Evolutionary conservation across 2,329 filamentous ascomycete genomes (phyloP).

Genomic region (Stagonosporopsis cucurbitacearum): DNA sequence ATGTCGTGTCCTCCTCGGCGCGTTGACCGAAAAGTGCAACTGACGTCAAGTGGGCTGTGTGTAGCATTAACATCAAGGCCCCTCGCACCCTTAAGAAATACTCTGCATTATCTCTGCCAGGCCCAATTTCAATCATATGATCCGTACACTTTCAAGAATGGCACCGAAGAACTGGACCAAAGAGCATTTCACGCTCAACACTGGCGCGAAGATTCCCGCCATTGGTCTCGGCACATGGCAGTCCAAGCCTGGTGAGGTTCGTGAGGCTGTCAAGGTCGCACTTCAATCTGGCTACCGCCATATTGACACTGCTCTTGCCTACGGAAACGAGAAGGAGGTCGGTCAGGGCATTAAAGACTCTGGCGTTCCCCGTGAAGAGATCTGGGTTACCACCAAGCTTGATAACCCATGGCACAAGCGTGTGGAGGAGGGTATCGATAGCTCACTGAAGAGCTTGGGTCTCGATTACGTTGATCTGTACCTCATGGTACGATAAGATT

Average conservation of each 20-base stretch:
- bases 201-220: conserved; percentile 78
- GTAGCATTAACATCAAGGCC: conserved; percentile 13
- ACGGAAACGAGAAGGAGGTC: conserved; percentile 79
- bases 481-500: conserved; percentile 59
- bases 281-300: conserved; percentile 74
- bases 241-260: conserved; percentile 71
- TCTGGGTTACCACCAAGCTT: conserved; percentile 83
- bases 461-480: conserved; percentile 73
- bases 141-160: conserved; percentile 39
- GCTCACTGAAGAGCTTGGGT: conserved; percentile 67
- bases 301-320: conserved; percentile 78
- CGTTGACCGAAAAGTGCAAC: conserved; percentile 11
- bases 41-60: conserved; percentile 22
- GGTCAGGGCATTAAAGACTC: conserved; percentile 73
- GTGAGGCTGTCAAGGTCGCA: conserved; percentile 73
- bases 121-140: conserved; percentile 21
- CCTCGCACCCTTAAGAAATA: conserved; percentile 1
- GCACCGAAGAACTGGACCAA: conserved; percentile 47
- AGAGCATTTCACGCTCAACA: conserved; percentile 42
- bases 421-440: conserved; percentile 65
- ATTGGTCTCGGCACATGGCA: conserved; percentile 83
- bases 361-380: conserved; percentile 68
- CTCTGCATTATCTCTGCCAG: background rate
- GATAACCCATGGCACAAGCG: conserved; percentile 75
- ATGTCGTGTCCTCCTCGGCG: conserved; percentile 16